Base-by-base conservation (phyloP, 1,284 basidiomycete genomes). In the Cutaneotrichosporon sp. region DNA sequence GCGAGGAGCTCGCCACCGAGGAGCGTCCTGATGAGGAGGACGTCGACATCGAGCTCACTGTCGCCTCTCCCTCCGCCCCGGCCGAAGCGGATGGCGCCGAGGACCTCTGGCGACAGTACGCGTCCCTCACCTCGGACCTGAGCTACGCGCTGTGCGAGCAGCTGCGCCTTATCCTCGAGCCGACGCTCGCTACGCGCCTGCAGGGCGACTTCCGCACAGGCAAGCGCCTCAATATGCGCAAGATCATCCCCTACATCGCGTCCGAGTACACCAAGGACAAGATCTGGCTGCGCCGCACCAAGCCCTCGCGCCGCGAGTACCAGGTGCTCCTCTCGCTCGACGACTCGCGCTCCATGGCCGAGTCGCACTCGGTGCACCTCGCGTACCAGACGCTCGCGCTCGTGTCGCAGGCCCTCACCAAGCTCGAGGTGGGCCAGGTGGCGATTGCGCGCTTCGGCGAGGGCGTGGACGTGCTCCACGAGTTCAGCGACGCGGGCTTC, bases 241-340 rank as follows among this genome's bases (percentile, higher is more conserved):
- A 97, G 83, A 95, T 99, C 77, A 94, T 99, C 60, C 89, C 92
- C 2, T 99, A 97, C 83, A 95, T 99, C 69, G 97, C 97, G 10
- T 93, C 90, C 78, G 97, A 99, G 81, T 99, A 94, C 82, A 97
- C 95, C 60, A 99, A 99, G 80, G 97, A 99, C 84, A 97, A 97
- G 82, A 99, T 99, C 71, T 99, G 97, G 97, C 83, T 99, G 34
- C 88, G 97, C 29, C 86, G 97, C 31, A 97, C 95, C 5, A 88
- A 91, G 63, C 95, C 97, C 0, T 92, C 90, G 71, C 87, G 92
- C 72, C 87, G 97, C 56, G 95, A 98, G 77, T 99, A 99, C 79
- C 97, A 99, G 74, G 89, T 99, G 3, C 85, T 99, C 50, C 85
- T 99, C 56, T 90, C 93, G 7, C 87, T 99, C 56, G 97, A 99